Evolutionary conservation across 345 rosid species (phyloP).

Genomic region (Euclidium syriacum): DNA sequence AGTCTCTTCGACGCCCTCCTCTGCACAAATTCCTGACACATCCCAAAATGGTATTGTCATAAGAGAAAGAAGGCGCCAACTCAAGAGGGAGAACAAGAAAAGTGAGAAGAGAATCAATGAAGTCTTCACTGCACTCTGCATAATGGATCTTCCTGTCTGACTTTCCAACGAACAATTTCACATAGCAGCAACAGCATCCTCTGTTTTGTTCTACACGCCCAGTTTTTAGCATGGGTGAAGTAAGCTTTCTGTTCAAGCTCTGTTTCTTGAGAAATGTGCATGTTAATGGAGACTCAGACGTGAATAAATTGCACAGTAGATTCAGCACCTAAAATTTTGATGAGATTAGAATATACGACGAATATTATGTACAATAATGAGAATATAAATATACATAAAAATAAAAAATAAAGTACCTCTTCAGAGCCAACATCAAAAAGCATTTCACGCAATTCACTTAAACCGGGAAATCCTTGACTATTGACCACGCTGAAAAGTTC

Average conservation of each 20-base stretch:
- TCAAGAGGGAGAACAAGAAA: not conserved
- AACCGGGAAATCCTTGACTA: not conserved
- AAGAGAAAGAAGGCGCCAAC: not conserved
- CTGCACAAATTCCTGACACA: not conserved
- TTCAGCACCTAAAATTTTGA: constrained; percentile 5
- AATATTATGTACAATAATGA: not conserved
- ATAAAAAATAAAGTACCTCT: not conserved
- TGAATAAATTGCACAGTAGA: not conserved
- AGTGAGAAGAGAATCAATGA: not conserved
- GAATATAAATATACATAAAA: too few relatives aligned
- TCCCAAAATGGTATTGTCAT: not conserved
- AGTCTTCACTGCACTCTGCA: not conserved
- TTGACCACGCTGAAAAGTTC: not conserved
- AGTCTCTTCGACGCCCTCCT: not conserved
- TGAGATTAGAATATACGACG: too few relatives aligned
- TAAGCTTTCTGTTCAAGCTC: not conserved
- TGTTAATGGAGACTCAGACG: not conserved
- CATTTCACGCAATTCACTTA: not conserved
- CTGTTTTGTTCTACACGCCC: not conserved
- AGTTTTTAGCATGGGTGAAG: not conserved
- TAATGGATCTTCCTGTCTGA: not conserved
- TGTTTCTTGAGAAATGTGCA: not conserved
- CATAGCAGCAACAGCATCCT: not conserved
- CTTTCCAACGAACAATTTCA: not conserved
- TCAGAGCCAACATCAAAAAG: not conserved